phyloP scores from a whole-genome alignment of 2,329 filamentous ascomycete species.

The Esteya vermicola region DNA sequence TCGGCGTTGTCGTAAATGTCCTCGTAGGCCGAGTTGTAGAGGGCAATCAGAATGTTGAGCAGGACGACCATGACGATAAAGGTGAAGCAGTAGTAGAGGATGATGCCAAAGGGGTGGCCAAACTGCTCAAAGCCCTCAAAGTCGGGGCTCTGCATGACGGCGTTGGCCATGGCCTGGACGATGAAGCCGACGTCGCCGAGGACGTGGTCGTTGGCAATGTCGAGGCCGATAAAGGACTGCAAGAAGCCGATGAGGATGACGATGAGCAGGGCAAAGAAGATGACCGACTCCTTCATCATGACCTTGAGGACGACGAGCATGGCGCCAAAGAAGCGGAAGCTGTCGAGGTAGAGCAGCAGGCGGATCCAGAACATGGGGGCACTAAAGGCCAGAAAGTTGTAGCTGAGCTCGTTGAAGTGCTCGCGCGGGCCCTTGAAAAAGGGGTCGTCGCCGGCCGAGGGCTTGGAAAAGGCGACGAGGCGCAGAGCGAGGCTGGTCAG shows the following conservation, averaged over 20 bases:
- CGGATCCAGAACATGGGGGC: slow-evolving; percentile 97
- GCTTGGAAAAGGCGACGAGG: slow-evolving; percentile 59
- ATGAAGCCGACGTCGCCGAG: slow-evolving; percentile 60
- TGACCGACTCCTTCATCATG: slow-evolving; percentile 87
- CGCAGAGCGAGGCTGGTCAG: slow-evolving; percentile 66
- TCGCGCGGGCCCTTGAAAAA: slow-evolving; percentile 29
- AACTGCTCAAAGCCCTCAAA: slow-evolving; percentile 83
- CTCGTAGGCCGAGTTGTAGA: slow-evolving; percentile 94
- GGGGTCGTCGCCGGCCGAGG: slow-evolving; percentile 14
- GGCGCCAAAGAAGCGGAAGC: slow-evolving; percentile 87
- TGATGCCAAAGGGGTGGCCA: slow-evolving; percentile 80
- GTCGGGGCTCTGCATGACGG: slow-evolving; percentile 82
- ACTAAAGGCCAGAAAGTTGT: slow-evolving; percentile 86
- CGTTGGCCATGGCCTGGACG: slow-evolving; percentile 71
- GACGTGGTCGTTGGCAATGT: slow-evolving; percentile 61
- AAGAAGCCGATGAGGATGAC: slow-evolving; percentile 79
- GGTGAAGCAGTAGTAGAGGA: slow-evolving; percentile 95
- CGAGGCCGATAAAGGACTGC: slow-evolving; percentile 86
- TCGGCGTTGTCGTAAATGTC: slow-evolving; percentile 88
- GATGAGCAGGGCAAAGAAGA: slow-evolving; percentile 84
- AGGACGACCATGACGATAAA: slow-evolving; percentile 81
- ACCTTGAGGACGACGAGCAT: slow-evolving; percentile 96
- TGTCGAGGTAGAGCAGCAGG: slow-evolving; percentile 82
- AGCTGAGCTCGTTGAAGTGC: slow-evolving; percentile 66
- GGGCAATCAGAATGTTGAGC: slow-evolving; percentile 89